These are phyloP conservation scores for Apophysomyces elegans DNA, from an alignment of 371 early-diverging fungal genomes.

Conservation along the genomic window DNA sequence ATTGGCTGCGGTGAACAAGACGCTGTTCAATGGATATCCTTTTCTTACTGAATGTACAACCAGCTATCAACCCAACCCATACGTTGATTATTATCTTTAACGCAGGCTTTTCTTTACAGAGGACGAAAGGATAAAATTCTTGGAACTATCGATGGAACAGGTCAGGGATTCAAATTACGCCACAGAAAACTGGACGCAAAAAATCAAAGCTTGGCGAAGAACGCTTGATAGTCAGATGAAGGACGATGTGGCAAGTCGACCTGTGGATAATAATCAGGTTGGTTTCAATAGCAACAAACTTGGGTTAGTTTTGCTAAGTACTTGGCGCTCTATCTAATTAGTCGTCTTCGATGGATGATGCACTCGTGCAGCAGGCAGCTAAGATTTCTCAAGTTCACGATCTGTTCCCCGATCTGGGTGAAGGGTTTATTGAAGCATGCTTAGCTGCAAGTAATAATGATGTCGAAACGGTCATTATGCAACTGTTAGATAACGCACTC, in stretches of 20 bases:
- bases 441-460: conserved; percentile 66
- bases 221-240: background rate
- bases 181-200: conserved; percentile 29
- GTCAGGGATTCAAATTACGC: conserved; percentile 61
- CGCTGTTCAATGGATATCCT: conserved; percentile 47
- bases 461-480: conserved; percentile 75
- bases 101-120: conserved; percentile 31
- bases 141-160: conserved; percentile 72
- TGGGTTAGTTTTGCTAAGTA: too few relatives aligned
- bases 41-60: conserved; percentile 13
- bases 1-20: conserved; percentile 50
- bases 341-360: background rate
- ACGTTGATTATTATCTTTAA: conserved; percentile 15
- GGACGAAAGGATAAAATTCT: conserved; percentile 71
- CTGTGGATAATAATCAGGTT: too few relatives aligned
- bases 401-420: conserved; percentile 85
- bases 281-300: background rate
- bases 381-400: conserved; percentile 82
- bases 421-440: conserved; percentile 88
- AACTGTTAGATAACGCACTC: conserved; percentile 73
- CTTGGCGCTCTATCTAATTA: background rate
- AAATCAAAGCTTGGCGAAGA: background rate
- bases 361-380: conserved; percentile 47
- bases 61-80: conserved; percentile 4
- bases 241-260: too few relatives aligned